Evolutionary conservation across 768 basidiomycete genomes (phyloP), one percentile per base, ranked within the genome.

Genomic region (Phylloporus arenicola): DNA sequence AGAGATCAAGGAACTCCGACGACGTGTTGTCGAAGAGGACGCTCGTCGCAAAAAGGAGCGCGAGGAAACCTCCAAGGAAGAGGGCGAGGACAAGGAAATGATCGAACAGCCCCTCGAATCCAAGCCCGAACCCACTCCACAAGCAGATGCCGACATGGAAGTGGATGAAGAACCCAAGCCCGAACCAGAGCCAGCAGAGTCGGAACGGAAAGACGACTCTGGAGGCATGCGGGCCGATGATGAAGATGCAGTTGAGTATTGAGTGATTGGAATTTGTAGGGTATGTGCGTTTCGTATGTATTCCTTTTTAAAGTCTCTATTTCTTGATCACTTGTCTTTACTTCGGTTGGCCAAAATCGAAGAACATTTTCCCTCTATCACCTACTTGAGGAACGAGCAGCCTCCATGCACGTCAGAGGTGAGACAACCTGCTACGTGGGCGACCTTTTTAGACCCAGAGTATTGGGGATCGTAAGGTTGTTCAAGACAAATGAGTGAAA

Each of bases 221-320:
- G 65, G 74, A 33, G 64, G 75, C 8, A 76, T 79, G 70, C 80
- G 77, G 56, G 82, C 80, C 43, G 85, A 88, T 51, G 87, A 86
- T 55, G 87, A 88, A 55, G 87, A 88, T 62, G 87, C 85, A 11
- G 85, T 89, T 40, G 87, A 89, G 70, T 89, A 88, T 70, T 88
- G 52, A 68, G 29, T 24, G 33, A 46, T 38, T 30, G 45, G 43
- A 48, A 51, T 49, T 22, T 25, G 53, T 58, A 75, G 60, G 57
- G 55, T 58, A 62, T 60, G 58, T 62, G 50, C 54, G 34, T 59
- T 47, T 54, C 63, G 57, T 62, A 60, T 51, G 63, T 57, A 52
- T 62, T 52, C 51, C 40, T 43, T 52, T 46, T 49, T 47, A 40
- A 48, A 31, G 29, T 47, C 37, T 45, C 10, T 53, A 52, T 44